phyloP scores from a whole-genome alignment of 140 eudicot genomes.

The Cichorium intybus region DNA sequence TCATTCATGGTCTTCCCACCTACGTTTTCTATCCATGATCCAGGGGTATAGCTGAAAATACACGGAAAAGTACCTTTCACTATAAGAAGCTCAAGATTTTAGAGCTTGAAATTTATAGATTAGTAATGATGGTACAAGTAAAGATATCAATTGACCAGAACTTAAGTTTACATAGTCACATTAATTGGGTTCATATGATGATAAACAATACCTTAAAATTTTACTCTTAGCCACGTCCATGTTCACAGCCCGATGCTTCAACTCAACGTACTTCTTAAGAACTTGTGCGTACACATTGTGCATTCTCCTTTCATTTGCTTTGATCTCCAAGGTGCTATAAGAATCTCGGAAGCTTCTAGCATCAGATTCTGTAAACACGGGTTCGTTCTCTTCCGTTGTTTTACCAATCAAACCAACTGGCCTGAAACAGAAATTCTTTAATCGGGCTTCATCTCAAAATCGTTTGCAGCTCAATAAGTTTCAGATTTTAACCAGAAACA shows the following conservation, averaged over 20 bases:
- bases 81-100: too few relatives aligned
- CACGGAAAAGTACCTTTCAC: neutral
- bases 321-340: conserved; percentile 10
- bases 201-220: conserved; percentile 69
- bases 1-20: conserved; percentile 41
- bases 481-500: neutral
- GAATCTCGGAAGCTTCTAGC: conserved; percentile 14
- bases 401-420: conserved; percentile 14
- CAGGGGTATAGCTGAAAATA: conserved; percentile 62
- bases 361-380: conserved; percentile 5
- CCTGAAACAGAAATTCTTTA: conserved; percentile 16
- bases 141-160: neutral
- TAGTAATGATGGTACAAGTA: too few relatives aligned
- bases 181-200: neutral
- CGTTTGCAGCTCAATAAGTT: neutral
- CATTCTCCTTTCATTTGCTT: conserved; percentile 27
- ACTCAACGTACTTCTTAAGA: conserved; percentile 37
- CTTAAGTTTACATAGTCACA: neutral
- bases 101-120: too few relatives aligned
- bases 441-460: neutral
- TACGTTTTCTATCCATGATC: conserved; percentile 64
- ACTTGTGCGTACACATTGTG: too few relatives aligned
- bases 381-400: conserved; percentile 13
- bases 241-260: conserved; percentile 26
- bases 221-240: conserved; percentile 51